These are phyloP conservation scores for Eucalyptus curtisii DNA, from an alignment of 345 rosid species.

Conservation along the genomic window DNA sequence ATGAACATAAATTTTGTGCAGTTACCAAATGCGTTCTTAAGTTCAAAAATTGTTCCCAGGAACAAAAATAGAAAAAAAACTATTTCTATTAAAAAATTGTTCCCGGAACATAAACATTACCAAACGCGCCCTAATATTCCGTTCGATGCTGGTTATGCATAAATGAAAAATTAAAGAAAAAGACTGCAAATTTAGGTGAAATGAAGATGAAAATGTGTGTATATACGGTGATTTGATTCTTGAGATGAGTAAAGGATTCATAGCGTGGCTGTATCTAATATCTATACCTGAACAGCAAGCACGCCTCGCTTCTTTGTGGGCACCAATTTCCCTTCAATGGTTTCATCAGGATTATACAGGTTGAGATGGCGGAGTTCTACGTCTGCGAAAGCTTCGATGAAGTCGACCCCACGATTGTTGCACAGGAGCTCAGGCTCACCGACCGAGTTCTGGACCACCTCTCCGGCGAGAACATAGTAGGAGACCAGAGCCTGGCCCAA, in stretches of 20 bases:
- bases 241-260: neutral
- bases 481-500: conserved; percentile 51
- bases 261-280: neutral
- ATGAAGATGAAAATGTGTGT: neutral
- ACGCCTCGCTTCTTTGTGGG: conserved; percentile 46
- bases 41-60: too few relatives aligned
- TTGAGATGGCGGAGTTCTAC: conserved; percentile 39
- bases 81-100: too few relatives aligned
- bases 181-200: neutral
- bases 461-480: conserved; percentile 63
- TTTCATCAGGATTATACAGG: conserved; percentile 57
- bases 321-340: conserved; percentile 53
- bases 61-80: too few relatives aligned
- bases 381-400: conserved; percentile 45
- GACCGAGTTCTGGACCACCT: conserved; percentile 34
- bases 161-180: neutral
- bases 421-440: conserved; percentile 83
- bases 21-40: too few relatives aligned
- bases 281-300: conserved; percentile 53
- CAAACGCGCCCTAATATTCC: too few relatives aligned
- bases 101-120: too few relatives aligned
- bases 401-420: conserved; percentile 76
- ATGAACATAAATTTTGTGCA: too few relatives aligned
- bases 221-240: neutral
- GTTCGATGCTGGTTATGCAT: neutral